Evolutionary conservation across 1,284 basidiomycete genomes (phyloP).

Genomic region (Tilletia horrida): DNA sequence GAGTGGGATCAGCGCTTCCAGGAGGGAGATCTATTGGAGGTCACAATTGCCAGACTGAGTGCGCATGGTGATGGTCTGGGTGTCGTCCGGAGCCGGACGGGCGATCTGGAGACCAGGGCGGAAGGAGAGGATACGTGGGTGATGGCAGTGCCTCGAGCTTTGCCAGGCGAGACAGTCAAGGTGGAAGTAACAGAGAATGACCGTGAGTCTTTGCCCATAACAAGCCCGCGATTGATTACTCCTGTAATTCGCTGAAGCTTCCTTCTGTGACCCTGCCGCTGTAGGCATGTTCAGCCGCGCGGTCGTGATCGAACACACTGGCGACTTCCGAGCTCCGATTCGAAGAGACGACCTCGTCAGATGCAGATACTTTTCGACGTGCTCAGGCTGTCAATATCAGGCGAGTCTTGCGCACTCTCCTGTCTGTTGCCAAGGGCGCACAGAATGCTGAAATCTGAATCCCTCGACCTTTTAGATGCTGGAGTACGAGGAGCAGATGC

Average conservation of each 20-base stretch:
- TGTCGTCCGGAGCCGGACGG: constrained; percentile 1
- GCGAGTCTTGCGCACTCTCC: constrained; percentile 9
- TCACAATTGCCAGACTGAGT: constrained; percentile 44
- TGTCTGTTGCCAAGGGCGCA: background rate
- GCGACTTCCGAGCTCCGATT: background rate
- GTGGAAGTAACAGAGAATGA: constrained; percentile 41
- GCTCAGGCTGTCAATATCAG: constrained; percentile 53
- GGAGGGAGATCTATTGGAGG: constrained; percentile 35
- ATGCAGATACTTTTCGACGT: constrained; percentile 52
- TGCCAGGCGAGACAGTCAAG: constrained; percentile 46
- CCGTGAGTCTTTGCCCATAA: constrained; percentile 32
- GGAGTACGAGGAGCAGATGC: constrained; percentile 78
- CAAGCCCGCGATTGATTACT: too few species aligned
- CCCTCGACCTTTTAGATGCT: constrained; percentile 57
- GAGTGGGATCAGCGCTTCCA: constrained; percentile 40
- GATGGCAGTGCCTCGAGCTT: constrained; percentile 43
- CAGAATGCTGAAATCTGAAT: background rate
- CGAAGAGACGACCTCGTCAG: constrained; percentile 35
- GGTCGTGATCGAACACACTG: constrained; percentile 18
- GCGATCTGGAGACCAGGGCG: background rate
- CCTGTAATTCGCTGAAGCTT: too few species aligned
- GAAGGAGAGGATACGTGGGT: constrained; percentile 33
- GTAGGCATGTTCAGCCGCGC: constrained; percentile 14
- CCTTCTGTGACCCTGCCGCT: too few species aligned
- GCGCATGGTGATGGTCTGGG: constrained; percentile 37